These are phyloP conservation scores for Silene conica DNA, from an alignment of 148 eudicot genomes.

Conservation along the genomic window DNA sequence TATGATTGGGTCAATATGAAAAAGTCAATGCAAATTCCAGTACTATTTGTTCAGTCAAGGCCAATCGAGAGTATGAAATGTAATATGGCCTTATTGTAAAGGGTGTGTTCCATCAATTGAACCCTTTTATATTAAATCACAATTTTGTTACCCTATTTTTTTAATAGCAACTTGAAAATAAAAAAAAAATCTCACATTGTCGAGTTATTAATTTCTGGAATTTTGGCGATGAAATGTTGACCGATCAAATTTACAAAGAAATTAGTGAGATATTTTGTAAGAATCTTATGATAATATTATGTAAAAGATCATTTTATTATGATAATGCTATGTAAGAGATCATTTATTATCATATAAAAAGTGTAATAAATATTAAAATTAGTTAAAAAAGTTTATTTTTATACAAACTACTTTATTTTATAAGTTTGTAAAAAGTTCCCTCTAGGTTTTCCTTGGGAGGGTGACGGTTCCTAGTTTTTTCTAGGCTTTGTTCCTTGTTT, in stretches of 20 bases:
- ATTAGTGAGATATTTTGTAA: too few relatives aligned
- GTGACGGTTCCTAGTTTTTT: too few relatives aligned
- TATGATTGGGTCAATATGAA: neutral
- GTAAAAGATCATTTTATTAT: too few relatives aligned
- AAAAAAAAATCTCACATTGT: neutral
- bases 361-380: too few relatives aligned
- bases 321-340: too few relatives aligned
- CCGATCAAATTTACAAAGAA: neutral
- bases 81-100: neutral
- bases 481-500: too few relatives aligned
- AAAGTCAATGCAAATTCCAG: constrained; percentile 8
- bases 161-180: neutral
- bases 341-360: too few relatives aligned
- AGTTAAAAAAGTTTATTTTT: too few relatives aligned
- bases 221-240: neutral
- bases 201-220: neutral
- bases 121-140: neutral
- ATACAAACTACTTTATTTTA: too few relatives aligned
- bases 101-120: neutral
- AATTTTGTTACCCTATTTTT: neutral
- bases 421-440: too few relatives aligned
- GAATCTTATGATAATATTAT: too few relatives aligned
- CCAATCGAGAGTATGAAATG: neutral
- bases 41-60: neutral
- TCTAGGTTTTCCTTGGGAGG: too few relatives aligned